Evolutionary conservation across 2,329 filamentous ascomycete species (phyloP).

Genomic region (Cladosporium oxysporum): DNA sequence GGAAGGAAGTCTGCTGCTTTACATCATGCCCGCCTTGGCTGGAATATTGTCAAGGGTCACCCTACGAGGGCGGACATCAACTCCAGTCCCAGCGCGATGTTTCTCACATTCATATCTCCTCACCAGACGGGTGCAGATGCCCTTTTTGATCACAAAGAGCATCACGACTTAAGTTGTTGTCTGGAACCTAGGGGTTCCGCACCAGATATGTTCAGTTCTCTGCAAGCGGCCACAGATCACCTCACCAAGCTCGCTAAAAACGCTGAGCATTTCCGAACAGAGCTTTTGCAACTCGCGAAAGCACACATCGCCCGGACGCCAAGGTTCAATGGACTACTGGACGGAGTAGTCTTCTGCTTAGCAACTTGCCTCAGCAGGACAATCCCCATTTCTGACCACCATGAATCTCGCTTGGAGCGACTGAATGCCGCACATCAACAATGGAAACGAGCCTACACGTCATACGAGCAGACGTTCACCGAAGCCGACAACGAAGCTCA

Average conservation of each 20-base stretch:
- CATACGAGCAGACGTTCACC: no score
- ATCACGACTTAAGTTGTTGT: neutral
- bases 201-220: neutral
- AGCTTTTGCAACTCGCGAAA: neutral
- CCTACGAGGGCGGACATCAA: neutral
- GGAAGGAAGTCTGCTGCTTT: neutral
- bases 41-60: neutral
- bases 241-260: neutral
- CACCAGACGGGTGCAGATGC: neutral
- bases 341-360: neutral
- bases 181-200: neutral
- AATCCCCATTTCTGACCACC: neutral
- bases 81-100: neutral
- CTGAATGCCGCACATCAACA: neutral
- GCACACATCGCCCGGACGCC: neutral
- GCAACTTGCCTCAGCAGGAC: neutral
- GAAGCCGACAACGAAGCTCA: neutral
- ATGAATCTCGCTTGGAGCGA: neutral
- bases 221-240: neutral
- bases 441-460: neutral
- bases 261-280: neutral
- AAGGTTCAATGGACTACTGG: neutral
- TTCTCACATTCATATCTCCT: neutral
- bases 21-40: neutral
- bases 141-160: slow-evolving; percentile 2